Percentiles rank a stretch among this genome's conserved stretches.
Evolutionary conservation across 345 rosid genomes (phyloP).

Genomic region (Draba incana): DNA sequence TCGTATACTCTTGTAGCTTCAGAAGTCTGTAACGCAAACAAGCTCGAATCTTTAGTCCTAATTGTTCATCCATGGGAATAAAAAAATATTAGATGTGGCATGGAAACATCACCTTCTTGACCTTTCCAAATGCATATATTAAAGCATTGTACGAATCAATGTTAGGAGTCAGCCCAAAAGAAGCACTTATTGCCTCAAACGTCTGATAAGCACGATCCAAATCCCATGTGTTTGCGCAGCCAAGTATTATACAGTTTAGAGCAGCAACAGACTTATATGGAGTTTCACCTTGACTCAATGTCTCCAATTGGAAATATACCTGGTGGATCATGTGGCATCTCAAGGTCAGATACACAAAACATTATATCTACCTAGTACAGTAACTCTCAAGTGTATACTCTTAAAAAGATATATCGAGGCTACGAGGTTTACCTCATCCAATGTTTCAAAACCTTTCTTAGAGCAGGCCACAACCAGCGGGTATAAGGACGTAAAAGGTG

Average conservation of each 20-base stretch:
- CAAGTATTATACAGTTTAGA: conserved; percentile 85
- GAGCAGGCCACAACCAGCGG: conserved; percentile 89
- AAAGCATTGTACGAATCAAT: conserved; percentile 86
- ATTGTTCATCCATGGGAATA: conserved; percentile 12
- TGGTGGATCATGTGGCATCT: conserved; percentile 39
- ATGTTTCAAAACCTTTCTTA: conserved; percentile 80
- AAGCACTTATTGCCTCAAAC: conserved; percentile 78
- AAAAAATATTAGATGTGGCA: neutral
- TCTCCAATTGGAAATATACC: conserved; percentile 94
- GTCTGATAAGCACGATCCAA: conserved; percentile 95
- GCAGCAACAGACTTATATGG: conserved; percentile 96
- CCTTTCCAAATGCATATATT: conserved; percentile 82
- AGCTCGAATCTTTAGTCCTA: conserved; percentile 14
- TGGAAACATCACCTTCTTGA: conserved; percentile 67
- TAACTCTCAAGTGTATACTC: too few relatives aligned
- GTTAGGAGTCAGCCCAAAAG: conserved; percentile 80
- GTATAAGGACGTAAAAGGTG: conserved; percentile 78
- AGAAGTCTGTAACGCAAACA: conserved; percentile 56
- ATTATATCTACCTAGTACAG: conserved; percentile 9
- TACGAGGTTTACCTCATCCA: conserved; percentile 65
- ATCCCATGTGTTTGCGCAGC: conserved; percentile 96
- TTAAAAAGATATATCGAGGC: neutral
- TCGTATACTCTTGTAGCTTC: conserved; percentile 89
- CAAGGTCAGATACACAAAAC: conserved; percentile 24
- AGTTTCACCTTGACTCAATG: conserved; percentile 63